Base-by-base conservation (phyloP, 495 filamentous ascomycete species). In the Delitschia confertaspora region DNA sequence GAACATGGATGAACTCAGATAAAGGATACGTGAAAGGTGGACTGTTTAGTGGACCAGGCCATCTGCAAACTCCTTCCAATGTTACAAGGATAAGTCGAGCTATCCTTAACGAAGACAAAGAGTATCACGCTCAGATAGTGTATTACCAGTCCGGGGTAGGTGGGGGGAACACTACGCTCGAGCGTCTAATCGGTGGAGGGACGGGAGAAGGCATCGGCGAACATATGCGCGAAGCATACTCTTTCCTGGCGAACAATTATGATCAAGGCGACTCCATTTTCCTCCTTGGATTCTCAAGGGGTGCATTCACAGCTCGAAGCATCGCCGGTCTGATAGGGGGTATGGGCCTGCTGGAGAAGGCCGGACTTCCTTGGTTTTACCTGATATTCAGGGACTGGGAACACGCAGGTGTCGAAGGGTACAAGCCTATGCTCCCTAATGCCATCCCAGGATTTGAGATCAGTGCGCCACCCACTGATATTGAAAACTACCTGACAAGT, bases 71-170 rank as follows among this genome's bases (percentile, higher is more conserved):
- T 6, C 55, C 55, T 8, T 46, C 51, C 10, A 58, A 58, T 30
- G 51, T 58, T 7, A 55, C 55, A 2, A 34, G 46, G 5, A 39
- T 58, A 21, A 23, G 33, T 2, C 23, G 33, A 22, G 42, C 40
- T 6, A 32, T 43, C 19, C n/a, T 31, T 6, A 8, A 31, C 8
- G 11, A 43, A 19, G 37, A 33, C 29, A 21, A 16, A 18, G 30
- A 41, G 14, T n/a, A 34, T 29, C 27, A 27, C 23, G 40, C 45
- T 16, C 60, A 57, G 33, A 58, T 63, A 19, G 54, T 59, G 16
- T 61, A 59, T 42, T 61, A 61, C 36, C 58, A 63, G 40, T 36
- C 57, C 22, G 59, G 59, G 5, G 37, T 62, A 13, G 56, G 56
- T n/a, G 46, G 33, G 3, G 47, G 30, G 4, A 45, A 38, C 14